Percentiles rank a stretch among this genome's conserved stretches.
Conservation (phyloP, 2,329 filamentous ascomycete species). For the Phaeoacremonium minimum region DNA sequence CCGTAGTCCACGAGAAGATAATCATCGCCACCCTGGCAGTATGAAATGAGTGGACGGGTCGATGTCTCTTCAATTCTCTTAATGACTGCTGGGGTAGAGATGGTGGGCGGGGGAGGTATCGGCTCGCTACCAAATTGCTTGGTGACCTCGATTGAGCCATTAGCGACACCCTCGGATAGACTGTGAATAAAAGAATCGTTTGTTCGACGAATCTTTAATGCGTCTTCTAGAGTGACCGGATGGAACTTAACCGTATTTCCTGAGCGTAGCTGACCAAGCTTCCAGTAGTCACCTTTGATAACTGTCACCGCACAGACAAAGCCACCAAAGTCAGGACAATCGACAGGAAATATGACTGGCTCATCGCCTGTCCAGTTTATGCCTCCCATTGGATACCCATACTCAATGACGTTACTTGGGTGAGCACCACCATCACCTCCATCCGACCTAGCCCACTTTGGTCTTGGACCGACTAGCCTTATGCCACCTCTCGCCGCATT, state of each 20-base stretch:
- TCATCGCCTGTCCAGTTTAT: constrained; percentile 60
- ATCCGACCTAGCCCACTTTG: constrained; percentile 52
- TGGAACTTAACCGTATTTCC: constrained; percentile 49
- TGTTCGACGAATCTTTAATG: constrained; percentile 35
- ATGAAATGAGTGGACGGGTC: constrained; percentile 31
- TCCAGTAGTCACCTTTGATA: constrained; percentile 55
- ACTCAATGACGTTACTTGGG: constrained; percentile 54
- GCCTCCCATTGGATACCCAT: constrained; percentile 54
- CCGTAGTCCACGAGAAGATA: constrained; percentile 56
- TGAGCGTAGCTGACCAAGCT: constrained; percentile 56
- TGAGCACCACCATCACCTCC: constrained; percentile 62
- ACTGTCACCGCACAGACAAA: constrained; percentile 54
- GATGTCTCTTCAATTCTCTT: constrained; percentile 19
- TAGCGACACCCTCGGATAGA: not conserved
- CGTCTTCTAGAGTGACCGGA: constrained; percentile 45
- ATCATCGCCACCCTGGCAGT: constrained; percentile 40
- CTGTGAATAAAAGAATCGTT: constrained; percentile 36
- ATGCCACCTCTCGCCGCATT: constrained; percentile 58
- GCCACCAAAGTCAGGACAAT: constrained; percentile 57
- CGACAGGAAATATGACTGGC: constrained; percentile 54
- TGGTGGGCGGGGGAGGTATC: not conserved
- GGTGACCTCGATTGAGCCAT: constrained; percentile 1
- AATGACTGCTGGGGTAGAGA: constrained; percentile 4
- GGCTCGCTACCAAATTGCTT: constrained; percentile 3
- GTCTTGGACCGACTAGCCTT: constrained; percentile 52